phyloP scores from a whole-genome alignment of 1,284 basidiomycete genomes.

The Trichosporon coremiiforme region DNA sequence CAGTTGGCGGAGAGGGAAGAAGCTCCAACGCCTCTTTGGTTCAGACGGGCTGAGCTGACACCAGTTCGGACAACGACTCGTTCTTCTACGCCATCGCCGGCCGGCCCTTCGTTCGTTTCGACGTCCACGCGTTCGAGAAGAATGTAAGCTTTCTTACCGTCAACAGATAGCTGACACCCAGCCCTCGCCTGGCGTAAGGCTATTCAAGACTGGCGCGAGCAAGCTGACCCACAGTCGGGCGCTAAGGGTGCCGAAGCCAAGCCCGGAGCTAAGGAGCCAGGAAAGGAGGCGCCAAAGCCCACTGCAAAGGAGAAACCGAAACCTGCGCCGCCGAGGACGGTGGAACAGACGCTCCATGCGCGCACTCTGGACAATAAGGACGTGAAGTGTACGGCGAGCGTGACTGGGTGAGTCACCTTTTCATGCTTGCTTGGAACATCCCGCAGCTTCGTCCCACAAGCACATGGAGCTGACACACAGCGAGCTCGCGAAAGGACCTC shows the following conservation, averaged over 20 bases:
- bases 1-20: no score
- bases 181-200: constrained; percentile 1
- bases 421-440: no score
- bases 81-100: constrained; percentile 52
- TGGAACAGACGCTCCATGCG: constrained; percentile 21
- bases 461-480: constrained; percentile 27
- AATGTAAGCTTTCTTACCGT: constrained; percentile 33
- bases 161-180: neutral
- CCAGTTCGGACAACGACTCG: constrained; percentile 51
- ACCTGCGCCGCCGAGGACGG: constrained; percentile 5
- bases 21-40: no score
- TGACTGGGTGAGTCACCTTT: constrained; percentile 35
- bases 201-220: neutral
- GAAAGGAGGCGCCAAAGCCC: neutral
- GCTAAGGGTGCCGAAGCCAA: constrained; percentile 20
- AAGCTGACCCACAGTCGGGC: neutral
- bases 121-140: constrained; percentile 45
- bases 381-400: neutral
- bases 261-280: constrained; percentile 5
- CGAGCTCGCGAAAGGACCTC: constrained; percentile 44
- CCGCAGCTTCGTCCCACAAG: no score
- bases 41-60: neutral
- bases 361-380: neutral
- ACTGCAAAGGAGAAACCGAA: constrained; percentile 5
- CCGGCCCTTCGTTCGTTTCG: constrained; percentile 47